Conservation (phyloP, 345 rosid species). For the Durio zibethinus region DNA sequence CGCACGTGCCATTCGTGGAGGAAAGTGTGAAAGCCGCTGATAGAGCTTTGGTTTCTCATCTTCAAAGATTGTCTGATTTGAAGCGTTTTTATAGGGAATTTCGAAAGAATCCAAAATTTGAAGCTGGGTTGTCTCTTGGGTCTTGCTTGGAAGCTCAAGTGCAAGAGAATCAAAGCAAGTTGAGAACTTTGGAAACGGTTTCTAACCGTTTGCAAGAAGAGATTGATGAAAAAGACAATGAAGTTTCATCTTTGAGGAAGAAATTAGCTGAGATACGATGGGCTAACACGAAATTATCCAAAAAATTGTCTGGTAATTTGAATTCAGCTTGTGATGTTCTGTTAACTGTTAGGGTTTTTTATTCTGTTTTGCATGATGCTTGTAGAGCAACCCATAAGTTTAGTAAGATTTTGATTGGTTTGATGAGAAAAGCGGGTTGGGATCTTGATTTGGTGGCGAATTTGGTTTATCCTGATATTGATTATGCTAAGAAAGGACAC, state of each 20-base stretch:
- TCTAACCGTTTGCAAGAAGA: slow-evolving; percentile 74
- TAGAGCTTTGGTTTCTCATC: slow-evolving; percentile 64
- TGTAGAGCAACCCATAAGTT: slow-evolving; percentile 59
- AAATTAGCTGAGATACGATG: slow-evolving; percentile 58
- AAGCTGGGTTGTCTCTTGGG: slow-evolving; percentile 44
- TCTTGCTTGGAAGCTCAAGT: slow-evolving; percentile 88
- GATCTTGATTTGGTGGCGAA: slow-evolving; percentile 80
- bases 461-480: slow-evolving; percentile 56
- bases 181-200: slow-evolving; percentile 62
- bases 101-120: slow-evolving; percentile 45
- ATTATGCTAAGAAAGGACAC: slow-evolving; percentile 54
- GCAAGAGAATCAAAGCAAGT: slow-evolving; percentile 92
- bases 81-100: slow-evolving; percentile 52
- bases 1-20: slow-evolving; percentile 75
- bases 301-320: slow-evolving; percentile 48
- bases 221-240: slow-evolving; percentile 64
- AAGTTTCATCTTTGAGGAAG: slow-evolving; percentile 54
- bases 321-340: slow-evolving; percentile 52
- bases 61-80: slow-evolving; percentile 66
- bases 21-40: slow-evolving; percentile 66
- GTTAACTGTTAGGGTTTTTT: slow-evolving; percentile 58
- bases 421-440: slow-evolving; percentile 90
- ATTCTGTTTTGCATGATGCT: slow-evolving; percentile 62
- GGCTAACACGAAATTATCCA: slow-evolving; percentile 49
- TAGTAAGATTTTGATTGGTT: slow-evolving; percentile 61